Evolutionary conservation across 2,329 filamentous ascomycete genomes (phyloP).

Genomic region (Diaporthe nobilis): DNA sequence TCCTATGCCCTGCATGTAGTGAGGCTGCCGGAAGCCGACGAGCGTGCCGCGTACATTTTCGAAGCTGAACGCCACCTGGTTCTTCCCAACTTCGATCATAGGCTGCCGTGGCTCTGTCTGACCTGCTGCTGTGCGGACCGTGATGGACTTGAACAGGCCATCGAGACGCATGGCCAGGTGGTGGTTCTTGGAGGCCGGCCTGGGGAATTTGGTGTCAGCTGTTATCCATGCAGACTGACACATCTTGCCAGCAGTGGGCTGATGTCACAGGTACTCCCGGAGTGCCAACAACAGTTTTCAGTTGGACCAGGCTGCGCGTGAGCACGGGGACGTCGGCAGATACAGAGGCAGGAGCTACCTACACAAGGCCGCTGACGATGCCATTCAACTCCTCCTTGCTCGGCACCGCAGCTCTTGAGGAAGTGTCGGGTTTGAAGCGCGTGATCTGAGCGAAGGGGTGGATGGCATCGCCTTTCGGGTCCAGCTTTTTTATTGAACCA

Average conservation of each 20-base stretch:
- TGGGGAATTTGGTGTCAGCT: neutral
- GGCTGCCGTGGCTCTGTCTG: constrained; percentile 48
- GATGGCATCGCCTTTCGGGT: constrained; percentile 45
- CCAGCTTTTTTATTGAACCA: constrained; percentile 47
- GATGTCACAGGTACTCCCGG: neutral
- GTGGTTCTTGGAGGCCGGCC: constrained; percentile 47
- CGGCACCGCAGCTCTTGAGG: constrained; percentile 40
- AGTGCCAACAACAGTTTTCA: neutral
- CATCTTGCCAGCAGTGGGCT: neutral
- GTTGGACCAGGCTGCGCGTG: too few species aligned
- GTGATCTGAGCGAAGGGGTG: constrained; percentile 53
- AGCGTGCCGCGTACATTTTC: constrained; percentile 47
- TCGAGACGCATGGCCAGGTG: constrained; percentile 50
- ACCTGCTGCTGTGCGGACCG: constrained; percentile 50
- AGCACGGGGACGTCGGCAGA: too few species aligned
- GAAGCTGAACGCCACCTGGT: constrained; percentile 49
- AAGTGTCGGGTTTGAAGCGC: constrained; percentile 47
- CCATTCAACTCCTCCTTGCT: constrained; percentile 47
- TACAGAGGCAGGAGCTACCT: neutral
- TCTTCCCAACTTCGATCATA: constrained; percentile 47
- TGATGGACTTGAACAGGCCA: constrained; percentile 48
- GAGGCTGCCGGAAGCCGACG: constrained; percentile 50
- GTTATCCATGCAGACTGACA: neutral
- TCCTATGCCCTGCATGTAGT: constrained; percentile 51
- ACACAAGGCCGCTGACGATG: constrained; percentile 44